phyloP scores from a whole-genome alignment of 768 basidiomycete genomes.

The Xerocomellus chrysenteron region DNA sequence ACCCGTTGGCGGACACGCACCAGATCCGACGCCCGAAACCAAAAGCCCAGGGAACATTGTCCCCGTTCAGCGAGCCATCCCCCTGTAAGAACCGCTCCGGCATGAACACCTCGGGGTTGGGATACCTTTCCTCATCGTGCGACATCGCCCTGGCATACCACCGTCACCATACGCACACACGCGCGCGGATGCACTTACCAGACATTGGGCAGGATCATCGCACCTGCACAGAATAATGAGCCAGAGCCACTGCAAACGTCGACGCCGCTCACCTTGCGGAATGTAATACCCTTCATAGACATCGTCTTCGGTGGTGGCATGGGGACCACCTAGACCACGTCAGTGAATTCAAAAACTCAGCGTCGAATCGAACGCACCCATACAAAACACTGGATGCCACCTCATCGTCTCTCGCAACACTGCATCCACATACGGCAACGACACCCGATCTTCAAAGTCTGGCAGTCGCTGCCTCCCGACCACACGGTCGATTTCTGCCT shows the following conservation, averaged over 20 bases:
- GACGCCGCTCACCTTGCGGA: constrained; percentile 17
- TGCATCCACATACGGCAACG: constrained; percentile 35
- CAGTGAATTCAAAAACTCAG: not conserved
- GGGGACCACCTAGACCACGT: constrained; percentile 38
- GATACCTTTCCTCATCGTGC: constrained; percentile 37
- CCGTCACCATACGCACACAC: not conserved
- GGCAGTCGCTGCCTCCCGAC: constrained; percentile 32
- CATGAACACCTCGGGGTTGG: constrained; percentile 33
- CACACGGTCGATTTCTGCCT: constrained; percentile 33
- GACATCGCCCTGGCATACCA: constrained; percentile 37
- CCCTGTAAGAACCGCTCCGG: constrained; percentile 37
- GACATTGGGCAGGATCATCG: constrained; percentile 7
- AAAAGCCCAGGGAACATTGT: constrained; percentile 11
- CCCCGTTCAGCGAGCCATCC: constrained; percentile 18
- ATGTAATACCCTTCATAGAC: constrained; percentile 37
- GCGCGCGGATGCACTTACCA: constrained; percentile 1
- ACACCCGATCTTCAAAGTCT: constrained; percentile 26
- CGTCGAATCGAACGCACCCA: constrained; percentile 16
- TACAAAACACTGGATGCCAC: constrained; percentile 23
- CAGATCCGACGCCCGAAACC: constrained; percentile 26
- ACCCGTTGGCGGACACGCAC: not conserved
- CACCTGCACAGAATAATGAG: constrained; percentile 5
- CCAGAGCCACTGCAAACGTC: too few relatives aligned
- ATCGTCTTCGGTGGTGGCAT: constrained; percentile 37
- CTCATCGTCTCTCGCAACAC: constrained; percentile 35